These are phyloP conservation scores for Helenozyma baotianmanensis DNA, from an alignment of 805 yeast species.

Conservation along the genomic window DNA sequence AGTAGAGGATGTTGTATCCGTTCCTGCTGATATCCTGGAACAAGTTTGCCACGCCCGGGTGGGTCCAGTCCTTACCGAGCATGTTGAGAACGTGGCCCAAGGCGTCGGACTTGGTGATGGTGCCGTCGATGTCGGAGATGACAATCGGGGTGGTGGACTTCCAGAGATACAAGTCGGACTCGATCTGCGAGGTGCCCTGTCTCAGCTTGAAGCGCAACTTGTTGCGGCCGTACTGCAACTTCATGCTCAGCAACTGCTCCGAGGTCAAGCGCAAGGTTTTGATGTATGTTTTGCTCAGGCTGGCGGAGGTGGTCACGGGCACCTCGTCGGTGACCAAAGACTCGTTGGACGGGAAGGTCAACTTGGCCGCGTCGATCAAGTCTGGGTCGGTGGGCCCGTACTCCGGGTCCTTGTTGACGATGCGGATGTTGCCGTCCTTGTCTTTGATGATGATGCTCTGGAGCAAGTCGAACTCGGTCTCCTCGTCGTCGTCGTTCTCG, in stretches of 20 bases:
- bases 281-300: slow-evolving; percentile 46
- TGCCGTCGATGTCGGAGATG: slow-evolving; percentile 96
- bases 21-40: slow-evolving; percentile 82
- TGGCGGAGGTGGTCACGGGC: background rate
- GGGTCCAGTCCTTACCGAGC: slow-evolving; percentile 98
- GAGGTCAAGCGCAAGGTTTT: slow-evolving; percentile 88
- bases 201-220: slow-evolving; percentile 74
- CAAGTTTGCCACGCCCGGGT: slow-evolving; percentile 87
- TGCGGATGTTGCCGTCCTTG: slow-evolving; percentile 62
- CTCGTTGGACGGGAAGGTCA: slow-evolving; percentile 6
- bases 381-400: slow-evolving; percentile 4
- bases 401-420: slow-evolving; percentile 26
- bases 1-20: slow-evolving; percentile 89
- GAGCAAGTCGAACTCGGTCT: slow-evolving; percentile 28
- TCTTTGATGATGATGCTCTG: slow-evolving; percentile 47
- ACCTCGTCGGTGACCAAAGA: slow-evolving; percentile 1
- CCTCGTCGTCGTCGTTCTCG: slow-evolving; percentile 11
- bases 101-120: slow-evolving; percentile 96
- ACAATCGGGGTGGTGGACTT: slow-evolving; percentile 80
- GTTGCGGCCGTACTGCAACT: slow-evolving; percentile 75
- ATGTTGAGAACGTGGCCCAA: slow-evolving; percentile 91
- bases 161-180: slow-evolving; percentile 79
- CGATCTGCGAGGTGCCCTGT: slow-evolving; percentile 73
- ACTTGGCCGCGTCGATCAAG: slow-evolving; percentile 4
- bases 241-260: slow-evolving; percentile 74